These are phyloP conservation scores for Phytophthora pinifolia DNA, from an alignment of 352 stramenopile species.

Conservation along the genomic window DNA sequence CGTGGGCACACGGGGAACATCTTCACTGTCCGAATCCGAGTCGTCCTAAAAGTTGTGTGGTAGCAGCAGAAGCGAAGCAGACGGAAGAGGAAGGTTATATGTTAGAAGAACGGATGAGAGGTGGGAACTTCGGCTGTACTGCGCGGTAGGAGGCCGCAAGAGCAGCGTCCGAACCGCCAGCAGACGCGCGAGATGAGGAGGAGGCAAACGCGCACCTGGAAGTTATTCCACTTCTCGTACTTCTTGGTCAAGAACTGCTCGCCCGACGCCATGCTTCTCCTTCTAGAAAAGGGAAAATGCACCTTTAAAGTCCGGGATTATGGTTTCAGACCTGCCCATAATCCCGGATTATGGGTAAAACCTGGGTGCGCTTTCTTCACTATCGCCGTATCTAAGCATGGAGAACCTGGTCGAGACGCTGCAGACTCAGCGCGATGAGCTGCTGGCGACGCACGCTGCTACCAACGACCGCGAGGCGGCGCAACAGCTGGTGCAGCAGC, in stretches of 20 bases:
- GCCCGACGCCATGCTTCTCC: slow-evolving; percentile 35
- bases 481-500: slow-evolving; percentile 23
- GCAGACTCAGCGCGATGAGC: slow-evolving; percentile 37
- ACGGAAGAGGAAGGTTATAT: background rate
- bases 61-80: background rate
- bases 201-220: slow-evolving; percentile 45
- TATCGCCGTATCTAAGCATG: slow-evolving; percentile 19
- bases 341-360: too few species aligned
- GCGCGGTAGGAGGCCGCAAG: background rate
- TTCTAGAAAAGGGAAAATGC: too few species aligned
- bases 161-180: background rate
- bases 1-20: slow-evolving; percentile 64
- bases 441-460: slow-evolving; percentile 32
- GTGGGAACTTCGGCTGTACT: slow-evolving; percentile 7
- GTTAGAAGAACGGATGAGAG: background rate
- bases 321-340: too few species aligned
- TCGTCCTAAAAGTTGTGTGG: slow-evolving; percentile 35
- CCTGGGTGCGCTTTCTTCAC: background rate
- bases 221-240: slow-evolving; percentile 90
- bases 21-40: slow-evolving; percentile 60
- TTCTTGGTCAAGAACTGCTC: slow-evolving; percentile 86
- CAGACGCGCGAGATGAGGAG: background rate
- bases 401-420: slow-evolving; percentile 49
- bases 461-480: slow-evolving; percentile 20
- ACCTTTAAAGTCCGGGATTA: too few species aligned